Evolutionary conservation across 768 basidiomycete species (phyloP), one percentile per base, ranked within the genome.

Genomic region (Boletus pseudo-olivaceus): DNA sequence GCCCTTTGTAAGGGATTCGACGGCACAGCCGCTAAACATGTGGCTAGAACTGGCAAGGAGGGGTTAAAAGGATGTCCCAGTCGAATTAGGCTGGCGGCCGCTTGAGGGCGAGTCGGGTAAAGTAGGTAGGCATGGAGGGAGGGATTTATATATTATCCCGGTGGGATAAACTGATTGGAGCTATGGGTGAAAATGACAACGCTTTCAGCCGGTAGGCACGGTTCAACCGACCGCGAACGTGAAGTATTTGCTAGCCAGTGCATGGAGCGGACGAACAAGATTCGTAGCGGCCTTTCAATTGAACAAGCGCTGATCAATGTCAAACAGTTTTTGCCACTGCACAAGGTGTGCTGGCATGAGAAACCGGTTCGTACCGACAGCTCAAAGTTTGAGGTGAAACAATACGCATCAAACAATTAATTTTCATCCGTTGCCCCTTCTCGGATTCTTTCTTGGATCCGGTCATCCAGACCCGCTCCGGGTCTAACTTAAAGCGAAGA

Each of bases 141-240:
- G 33, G 56, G 45, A 41, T 38, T 70, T 70, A 61, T 72, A 67
- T 70, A 72, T 51, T 55, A 54, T 56, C 38, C 57, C 53, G 47
- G 59, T 61, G 59, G 58, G 64, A 66, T 61, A 57, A 54, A 54
- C 37, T 56, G 43, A 51, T 51, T 49, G 43, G 40, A 47, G 44
- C 55, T 51, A 51, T 35, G 51, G 46, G 56, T 54, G 58, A 55
- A 66, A 55, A 55, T 57, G 54, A 54, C 56, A 59, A 52, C 53
- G 51, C 53, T 35, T 54, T 51, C 56, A 53, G 56, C 61, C 59
- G 61, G 61, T 54, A 61, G 59, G 50, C 61, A 65, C 66, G 55
- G 58, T 55, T 40, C 50, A 43, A 39, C 37, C 35, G 38, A 38
- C 35, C 62, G 52, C 42, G 49, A 57, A 56, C 38, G 34, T 63